Percentiles rank a stretch among this genome's conserved stretches.
Conservation (phyloP, 495 filamentous ascomycete genomes). For the Parachaetomium inaequale region DNA sequence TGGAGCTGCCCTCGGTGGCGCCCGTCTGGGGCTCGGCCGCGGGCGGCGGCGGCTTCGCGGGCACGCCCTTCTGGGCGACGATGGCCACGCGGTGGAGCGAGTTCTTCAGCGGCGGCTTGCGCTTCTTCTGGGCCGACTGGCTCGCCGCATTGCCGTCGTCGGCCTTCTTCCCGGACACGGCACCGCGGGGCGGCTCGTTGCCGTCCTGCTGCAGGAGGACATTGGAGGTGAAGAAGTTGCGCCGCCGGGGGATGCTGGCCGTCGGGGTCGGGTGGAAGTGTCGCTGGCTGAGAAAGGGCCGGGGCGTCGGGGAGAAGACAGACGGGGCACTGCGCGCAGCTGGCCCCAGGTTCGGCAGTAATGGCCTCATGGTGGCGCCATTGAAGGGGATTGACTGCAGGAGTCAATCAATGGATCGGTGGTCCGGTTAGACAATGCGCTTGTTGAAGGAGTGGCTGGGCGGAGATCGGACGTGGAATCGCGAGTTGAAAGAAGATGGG, state of each 20-base stretch:
- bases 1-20: conserved; percentile 44
- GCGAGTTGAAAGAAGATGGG: background rate
- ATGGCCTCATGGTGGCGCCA: conserved; percentile 30
- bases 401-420: background rate
- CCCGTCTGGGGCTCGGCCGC: conserved; percentile 9
- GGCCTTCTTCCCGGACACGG: conserved; percentile 9
- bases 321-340: conserved; percentile 12
- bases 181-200: conserved; percentile 13
- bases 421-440: background rate
- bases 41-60: conserved; percentile 18
- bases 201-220: conserved; percentile 34
- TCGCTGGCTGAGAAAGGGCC: conserved; percentile 13
- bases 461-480: background rate
- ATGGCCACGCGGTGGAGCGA: conserved; percentile 43
- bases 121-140: conserved; percentile 34
- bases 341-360: conserved; percentile 23
- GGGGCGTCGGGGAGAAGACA: conserved; percentile 7
- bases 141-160: background rate
- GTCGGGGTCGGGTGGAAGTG: conserved; percentile 32
- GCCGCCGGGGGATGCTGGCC: conserved; percentile 31
- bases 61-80: conserved; percentile 38
- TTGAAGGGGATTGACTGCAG: conserved; percentile 16
- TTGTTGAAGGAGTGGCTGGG: background rate
- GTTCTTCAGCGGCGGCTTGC: conserved; percentile 45
- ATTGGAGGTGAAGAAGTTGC: conserved; percentile 43